Conservation (phyloP, 768 basidiomycete genomes). For the Suillus lakei region DNA sequence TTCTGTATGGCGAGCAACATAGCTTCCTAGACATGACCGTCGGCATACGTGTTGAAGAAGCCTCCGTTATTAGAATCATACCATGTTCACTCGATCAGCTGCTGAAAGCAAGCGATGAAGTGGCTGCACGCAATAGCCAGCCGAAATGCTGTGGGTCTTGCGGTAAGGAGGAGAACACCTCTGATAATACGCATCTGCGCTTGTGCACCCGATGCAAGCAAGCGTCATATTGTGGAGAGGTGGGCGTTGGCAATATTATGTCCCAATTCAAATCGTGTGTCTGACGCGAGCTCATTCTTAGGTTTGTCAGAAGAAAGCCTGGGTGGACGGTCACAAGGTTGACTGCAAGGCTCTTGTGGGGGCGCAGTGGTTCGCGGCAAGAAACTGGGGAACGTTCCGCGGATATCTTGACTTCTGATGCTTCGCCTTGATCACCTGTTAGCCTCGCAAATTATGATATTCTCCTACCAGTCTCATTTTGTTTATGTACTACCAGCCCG, state of each 20-base stretch:
- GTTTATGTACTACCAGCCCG: neutral
- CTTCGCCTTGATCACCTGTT: no score
- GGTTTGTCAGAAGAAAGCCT: conserved; percentile 5
- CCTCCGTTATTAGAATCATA: conserved; percentile 4
- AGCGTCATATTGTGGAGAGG: conserved; percentile 5
- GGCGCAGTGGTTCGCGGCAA: neutral
- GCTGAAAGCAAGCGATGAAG: neutral
- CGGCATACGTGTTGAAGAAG: conserved; percentile 12
- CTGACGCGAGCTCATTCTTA: neutral
- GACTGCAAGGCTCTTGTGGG: neutral
- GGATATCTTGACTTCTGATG: neutral
- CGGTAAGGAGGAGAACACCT: neutral
- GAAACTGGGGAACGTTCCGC: neutral
- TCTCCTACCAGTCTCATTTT: neutral
- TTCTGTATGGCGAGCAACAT: conserved; percentile 16
- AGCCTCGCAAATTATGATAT: neutral
- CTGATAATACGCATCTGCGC: neutral
- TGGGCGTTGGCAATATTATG: neutral
- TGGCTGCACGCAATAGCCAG: neutral
- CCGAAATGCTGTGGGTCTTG: neutral
- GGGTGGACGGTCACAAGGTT: neutral
- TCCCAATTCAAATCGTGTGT: no score
- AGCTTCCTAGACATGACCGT: conserved; percentile 5
- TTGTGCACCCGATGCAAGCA: conserved; percentile 3
- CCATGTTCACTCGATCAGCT: conserved; percentile 3